Base-by-base conservation (phyloP, 352 stramenopile species). In the Phytophthora sp. region DNA sequence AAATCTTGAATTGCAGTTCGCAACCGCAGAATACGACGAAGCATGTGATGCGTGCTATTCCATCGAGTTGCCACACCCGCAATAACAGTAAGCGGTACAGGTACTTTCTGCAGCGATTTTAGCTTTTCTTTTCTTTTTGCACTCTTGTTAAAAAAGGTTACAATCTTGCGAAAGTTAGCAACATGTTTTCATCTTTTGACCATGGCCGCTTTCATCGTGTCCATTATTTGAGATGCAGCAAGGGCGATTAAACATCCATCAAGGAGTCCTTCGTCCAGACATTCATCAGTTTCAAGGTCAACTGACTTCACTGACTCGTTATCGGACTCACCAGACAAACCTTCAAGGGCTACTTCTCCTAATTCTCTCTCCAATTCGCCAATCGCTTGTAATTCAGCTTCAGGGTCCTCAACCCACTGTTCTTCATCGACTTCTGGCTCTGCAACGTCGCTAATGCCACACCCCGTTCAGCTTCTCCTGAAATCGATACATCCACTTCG, bases 21-120 rank as follows among this genome's bases (percentile, higher is more conserved):
- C 36, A 66, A 49, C 6, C 49, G 4, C 2, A 66, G 11, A 18
- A 58, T 18, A 24, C 39, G 20, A 6, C 18, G 9, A 29, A 63
- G 1, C 55, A 55, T 63, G 27, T 47, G 21, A 46, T 58, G 57
- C 0, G 46, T 58, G 38, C 57, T 66, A 24, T 66, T 54, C 57
- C 57, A 57, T 1, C 33, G 57, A 11, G 57, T 57, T 45, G 46
- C 26, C n/a, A 66, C 46, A 16, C 54, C 57, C 0, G 26, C 26
- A 39, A 58, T 58, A 7, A 58, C 46, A 24, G 36, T 58, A 7
- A 66, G 36, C 26, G 27, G 36, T 2, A 54, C 8, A 13, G 47
- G 13, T 26, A 53, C 20, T 1, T 66, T 57, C 26, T 56, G 57
- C 2, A 53, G 13, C 38, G 45, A 16, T 38, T 66, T 66, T 3